These are phyloP conservation scores for Kokia cookei DNA, from an alignment of 441 rosid species.

Conservation along the genomic window DNA sequence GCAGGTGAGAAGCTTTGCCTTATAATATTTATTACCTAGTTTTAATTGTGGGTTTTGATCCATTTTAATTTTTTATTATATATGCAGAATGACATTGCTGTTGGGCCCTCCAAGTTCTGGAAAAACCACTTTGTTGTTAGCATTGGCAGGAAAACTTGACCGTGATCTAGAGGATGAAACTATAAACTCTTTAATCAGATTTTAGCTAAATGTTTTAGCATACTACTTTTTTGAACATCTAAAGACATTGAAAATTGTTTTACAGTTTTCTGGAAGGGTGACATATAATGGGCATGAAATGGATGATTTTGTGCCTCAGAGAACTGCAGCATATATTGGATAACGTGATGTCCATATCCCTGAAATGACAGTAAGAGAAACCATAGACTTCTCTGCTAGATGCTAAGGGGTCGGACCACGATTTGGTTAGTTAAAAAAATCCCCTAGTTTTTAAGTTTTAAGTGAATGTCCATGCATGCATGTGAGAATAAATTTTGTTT, in stretches of 20 bases:
- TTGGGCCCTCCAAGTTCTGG: conserved; percentile 72
- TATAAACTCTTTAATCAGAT: neutral
- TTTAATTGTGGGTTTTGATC: neutral
- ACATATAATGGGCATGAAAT: conserved; percentile 41
- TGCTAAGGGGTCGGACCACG: conserved; percentile 47
- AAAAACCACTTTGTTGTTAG: conserved; percentile 50
- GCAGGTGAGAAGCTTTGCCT: conserved; percentile 13
- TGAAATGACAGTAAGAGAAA: conserved; percentile 46
- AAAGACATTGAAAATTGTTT: neutral
- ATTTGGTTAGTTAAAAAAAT: conserved; percentile 24
- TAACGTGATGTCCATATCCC: conserved; percentile 41
- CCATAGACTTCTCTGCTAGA: conserved; percentile 43
- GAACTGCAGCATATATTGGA: conserved; percentile 41
- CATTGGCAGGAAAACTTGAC: conserved; percentile 49
- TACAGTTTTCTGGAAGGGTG: conserved; percentile 28
- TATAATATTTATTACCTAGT: neutral
- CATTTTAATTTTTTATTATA: conserved; percentile 1
- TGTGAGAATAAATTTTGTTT: neutral
- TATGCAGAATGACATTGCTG: conserved; percentile 36
- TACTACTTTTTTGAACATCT: neutral
- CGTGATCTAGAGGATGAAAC: conserved; percentile 29
- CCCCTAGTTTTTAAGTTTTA: neutral
- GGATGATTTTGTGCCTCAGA: conserved; percentile 44
- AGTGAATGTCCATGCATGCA: neutral
- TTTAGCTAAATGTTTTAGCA: neutral